phyloP scores from a whole-genome alignment of 2,329 filamentous ascomycete species.

The Diaporthe amygdali region DNA sequence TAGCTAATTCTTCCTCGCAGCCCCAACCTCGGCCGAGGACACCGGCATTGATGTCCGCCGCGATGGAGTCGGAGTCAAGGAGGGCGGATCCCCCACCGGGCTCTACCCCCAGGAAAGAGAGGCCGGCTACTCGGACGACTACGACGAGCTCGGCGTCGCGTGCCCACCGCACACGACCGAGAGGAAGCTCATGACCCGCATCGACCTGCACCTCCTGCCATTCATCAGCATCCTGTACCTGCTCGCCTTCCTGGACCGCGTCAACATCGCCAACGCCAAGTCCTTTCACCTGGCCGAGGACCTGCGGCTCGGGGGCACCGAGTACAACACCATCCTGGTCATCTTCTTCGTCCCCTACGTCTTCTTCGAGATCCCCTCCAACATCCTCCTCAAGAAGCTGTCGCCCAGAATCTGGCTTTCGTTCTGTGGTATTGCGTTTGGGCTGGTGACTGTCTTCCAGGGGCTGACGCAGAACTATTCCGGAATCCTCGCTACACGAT shows the following conservation, averaged over 20 bases:
- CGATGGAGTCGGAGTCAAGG: constrained; percentile 1
- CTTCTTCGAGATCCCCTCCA: constrained; percentile 74
- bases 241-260: constrained; percentile 72
- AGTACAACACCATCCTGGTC: constrained; percentile 78
- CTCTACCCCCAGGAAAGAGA: constrained; percentile 11
- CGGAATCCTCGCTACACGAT: constrained; percentile 78
- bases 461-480: constrained; percentile 79
- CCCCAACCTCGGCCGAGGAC: not conserved
- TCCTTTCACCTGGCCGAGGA: constrained; percentile 70
- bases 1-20: not conserved
- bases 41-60: not conserved
- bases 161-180: constrained; percentile 66
- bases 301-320: constrained; percentile 59
- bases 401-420: constrained; percentile 76
- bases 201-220: constrained; percentile 75
- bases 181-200: constrained; percentile 68
- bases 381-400: constrained; percentile 72
- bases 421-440: constrained; percentile 84
- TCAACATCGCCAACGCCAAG: constrained; percentile 81
- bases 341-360: constrained; percentile 86
- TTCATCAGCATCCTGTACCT: constrained; percentile 76
- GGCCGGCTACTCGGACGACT: constrained; percentile 28
- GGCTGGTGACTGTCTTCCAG: constrained; percentile 75
- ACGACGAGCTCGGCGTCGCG: constrained; percentile 37
- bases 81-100: constrained; percentile 3